Percentiles rank a stretch among this genome's conserved stretches.
These are phyloP conservation scores for Cnidoscolus chayamansa DNA, from an alignment of 441 rosid species.

Conservation along the genomic window DNA sequence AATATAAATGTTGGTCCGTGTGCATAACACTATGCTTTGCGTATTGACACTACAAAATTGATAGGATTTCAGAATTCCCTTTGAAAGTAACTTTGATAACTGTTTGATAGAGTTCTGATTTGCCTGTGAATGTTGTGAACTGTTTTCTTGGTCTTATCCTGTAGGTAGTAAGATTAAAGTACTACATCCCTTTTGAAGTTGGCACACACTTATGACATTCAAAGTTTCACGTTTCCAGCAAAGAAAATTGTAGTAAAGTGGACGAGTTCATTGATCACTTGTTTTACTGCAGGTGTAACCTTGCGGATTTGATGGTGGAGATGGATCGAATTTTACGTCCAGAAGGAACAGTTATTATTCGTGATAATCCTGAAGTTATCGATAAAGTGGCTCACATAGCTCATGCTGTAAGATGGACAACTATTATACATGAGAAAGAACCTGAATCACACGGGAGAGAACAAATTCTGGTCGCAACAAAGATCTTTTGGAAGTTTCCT, in stretches of 20 bases:
- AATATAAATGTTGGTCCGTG: neutral
- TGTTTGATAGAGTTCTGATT: no score
- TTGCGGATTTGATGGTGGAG: constrained; percentile 88
- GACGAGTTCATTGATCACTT: constrained; percentile 15
- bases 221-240: no score
- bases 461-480: constrained; percentile 72
- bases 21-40: neutral
- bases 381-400: constrained; percentile 65
- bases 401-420: constrained; percentile 67
- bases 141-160: no score
- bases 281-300: constrained; percentile 63
- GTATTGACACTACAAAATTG: neutral
- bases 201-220: no score
- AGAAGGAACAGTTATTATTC: constrained; percentile 69
- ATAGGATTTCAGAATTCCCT: neutral
- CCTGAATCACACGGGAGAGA: constrained; percentile 81
- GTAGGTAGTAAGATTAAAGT: no score
- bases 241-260: neutral
- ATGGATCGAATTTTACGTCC: constrained; percentile 93
- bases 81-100: no score
- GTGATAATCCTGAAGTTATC: constrained; percentile 83
- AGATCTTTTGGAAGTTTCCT: constrained; percentile 61
- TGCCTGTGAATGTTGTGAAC: no score
- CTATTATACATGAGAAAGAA: constrained; percentile 65
- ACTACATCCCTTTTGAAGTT: no score